Conservation (phyloP, 306 rosid species). For the Herpetospermum pedunculosum region DNA sequence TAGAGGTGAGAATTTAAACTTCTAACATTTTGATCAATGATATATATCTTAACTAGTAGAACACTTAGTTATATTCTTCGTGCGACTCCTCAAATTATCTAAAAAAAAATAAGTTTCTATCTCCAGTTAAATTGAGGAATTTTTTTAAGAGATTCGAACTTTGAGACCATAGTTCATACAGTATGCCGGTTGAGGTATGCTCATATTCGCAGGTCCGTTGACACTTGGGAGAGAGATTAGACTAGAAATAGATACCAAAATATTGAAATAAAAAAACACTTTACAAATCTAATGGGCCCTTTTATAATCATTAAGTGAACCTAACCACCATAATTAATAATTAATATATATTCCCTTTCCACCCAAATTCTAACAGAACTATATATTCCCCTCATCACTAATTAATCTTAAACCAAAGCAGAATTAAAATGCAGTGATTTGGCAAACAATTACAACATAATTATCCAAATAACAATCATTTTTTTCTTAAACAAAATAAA, state of each 20-base stretch:
- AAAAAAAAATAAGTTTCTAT: not conserved
- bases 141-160: too few relatives aligned
- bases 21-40: too few relatives aligned
- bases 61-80: not conserved
- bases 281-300: conserved; percentile 38
- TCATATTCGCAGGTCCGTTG: too few relatives aligned
- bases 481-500: not conserved
- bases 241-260: not conserved
- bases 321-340: conserved; percentile 19
- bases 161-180: too few relatives aligned
- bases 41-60: too few relatives aligned
- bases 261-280: not conserved
- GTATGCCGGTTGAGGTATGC: too few relatives aligned
- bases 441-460: not conserved
- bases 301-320: conserved; percentile 32
- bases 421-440: not conserved
- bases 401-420: not conserved
- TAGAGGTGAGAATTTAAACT: too few relatives aligned
- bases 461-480: not conserved
- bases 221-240: conserved; percentile 3
- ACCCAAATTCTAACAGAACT: conserved; percentile 14
- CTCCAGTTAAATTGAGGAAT: not conserved
- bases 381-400: not conserved
- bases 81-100: not conserved
- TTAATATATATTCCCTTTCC: conserved; percentile 14